Evolutionary conservation across 495 filamentous ascomycete genomes (phyloP).

Genomic region (Talaromyces thailandensis): DNA sequence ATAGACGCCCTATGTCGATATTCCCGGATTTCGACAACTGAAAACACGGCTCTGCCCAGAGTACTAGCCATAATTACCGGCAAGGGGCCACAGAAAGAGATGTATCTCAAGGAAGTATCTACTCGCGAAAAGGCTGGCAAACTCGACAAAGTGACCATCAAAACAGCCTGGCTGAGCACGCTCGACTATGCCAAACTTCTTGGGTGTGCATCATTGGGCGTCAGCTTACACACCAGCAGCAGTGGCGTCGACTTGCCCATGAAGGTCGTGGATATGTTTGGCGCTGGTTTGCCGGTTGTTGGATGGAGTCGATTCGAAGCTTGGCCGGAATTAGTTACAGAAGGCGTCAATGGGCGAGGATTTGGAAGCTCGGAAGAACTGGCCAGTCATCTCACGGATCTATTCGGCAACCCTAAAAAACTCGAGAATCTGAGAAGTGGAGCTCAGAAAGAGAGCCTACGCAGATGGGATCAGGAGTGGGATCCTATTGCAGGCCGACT

Average conservation of each 20-base stretch:
- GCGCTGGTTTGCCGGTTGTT: conserved; percentile 81
- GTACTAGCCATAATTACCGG: conserved; percentile 88
- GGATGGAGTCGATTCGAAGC: conserved; percentile 78
- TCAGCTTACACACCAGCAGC: conserved; percentile 85
- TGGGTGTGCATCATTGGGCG: conserved; percentile 80
- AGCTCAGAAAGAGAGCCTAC: conserved; percentile 63
- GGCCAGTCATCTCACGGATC: conserved; percentile 42
- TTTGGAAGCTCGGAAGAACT: conserved; percentile 63
- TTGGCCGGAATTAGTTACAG: conserved; percentile 76
- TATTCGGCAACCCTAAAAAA: conserved; percentile 49
- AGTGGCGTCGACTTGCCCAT: conserved; percentile 95
- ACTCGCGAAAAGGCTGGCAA: conserved; percentile 47
- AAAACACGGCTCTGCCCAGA: conserved; percentile 38
- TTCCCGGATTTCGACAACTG: conserved; percentile 38
- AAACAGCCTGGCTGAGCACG: conserved; percentile 74
- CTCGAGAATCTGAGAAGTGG: conserved; percentile 59
- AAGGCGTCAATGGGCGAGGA: conserved; percentile 76
- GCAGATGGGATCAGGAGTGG: conserved; percentile 95
- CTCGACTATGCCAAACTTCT: conserved; percentile 79
- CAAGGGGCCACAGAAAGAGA: conserved; percentile 73
- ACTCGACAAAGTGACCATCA: conserved; percentile 58
- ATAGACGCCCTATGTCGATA: conserved; percentile 77
- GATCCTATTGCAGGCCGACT: conserved; percentile 64
- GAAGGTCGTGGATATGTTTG: conserved; percentile 99
- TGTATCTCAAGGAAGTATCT: conserved; percentile 59